Base-by-base conservation (phyloP, 2,329 filamentous ascomycete species). In the Fusarium udum region DNA sequence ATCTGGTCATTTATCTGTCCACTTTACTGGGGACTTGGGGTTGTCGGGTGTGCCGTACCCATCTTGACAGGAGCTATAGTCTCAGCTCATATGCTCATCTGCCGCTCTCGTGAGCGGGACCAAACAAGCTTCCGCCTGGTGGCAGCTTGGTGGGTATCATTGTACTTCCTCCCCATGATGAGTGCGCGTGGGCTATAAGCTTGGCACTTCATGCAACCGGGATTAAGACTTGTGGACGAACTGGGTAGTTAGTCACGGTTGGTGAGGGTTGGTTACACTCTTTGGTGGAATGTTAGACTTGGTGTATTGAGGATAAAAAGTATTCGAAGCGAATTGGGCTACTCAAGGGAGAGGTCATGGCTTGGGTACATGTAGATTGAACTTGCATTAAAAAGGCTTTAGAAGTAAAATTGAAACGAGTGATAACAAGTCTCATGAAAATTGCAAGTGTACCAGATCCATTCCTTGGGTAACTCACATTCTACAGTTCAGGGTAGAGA, bases 1-100 rank as follows among this genome's bases (percentile, higher is more conserved):
- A 20, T 67, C 15, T 77, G 75, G 75, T 76, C 75, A 31, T n/a
- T 66, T 24, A 9, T 72, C 4, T 74, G 74, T n/a, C 56, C 73
- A 9, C 18, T 45, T 6, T 75, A 74, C 64, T 75, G 74, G 74
- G 51, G 51, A 16, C 59, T 75, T 15, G 62, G 63, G 6, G 4
- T 46, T 11, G 13, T 63, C 8, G 73, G 66, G 20, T 71, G 46
- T 20, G 40, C 46, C 15, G 6, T 71, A 6, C 61, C 69, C 7
- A 46, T 70, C 7, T 31, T 49, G 14, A 52, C 40, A 22, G 69
- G 58, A 22, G 15, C 57, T 53, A 26, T 39, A 7, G 72, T 74
- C 43, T 39, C 58, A 49, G 57, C 66, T 18, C 62, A 75, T 37
- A 74, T 75, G 69, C 72, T 75, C 51, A 48, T 71, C 32, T 58